Conservation (phyloP, 805 yeast genomes). For the Metschnikowia corniflorae region DNA sequence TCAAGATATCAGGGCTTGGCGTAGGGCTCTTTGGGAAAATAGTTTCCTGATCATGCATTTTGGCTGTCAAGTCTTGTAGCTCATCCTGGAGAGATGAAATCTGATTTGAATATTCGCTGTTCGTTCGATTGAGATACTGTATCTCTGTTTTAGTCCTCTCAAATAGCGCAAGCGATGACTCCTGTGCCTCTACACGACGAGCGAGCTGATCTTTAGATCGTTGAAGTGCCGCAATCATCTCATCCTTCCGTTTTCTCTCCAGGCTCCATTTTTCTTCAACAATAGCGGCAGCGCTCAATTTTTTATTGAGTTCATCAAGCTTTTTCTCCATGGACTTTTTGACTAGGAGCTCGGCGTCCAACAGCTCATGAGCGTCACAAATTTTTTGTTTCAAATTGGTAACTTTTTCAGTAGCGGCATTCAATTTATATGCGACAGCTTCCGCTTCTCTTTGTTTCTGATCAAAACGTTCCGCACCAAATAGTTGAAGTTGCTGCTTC, state of each 20-base stretch:
- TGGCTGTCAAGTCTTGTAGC: constrained; percentile 20
- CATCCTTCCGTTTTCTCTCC: constrained; percentile 2
- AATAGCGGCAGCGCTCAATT: background rate
- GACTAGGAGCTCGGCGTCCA: background rate
- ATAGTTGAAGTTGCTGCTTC: too few species aligned
- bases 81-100: constrained; percentile 24
- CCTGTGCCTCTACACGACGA: constrained; percentile 7
- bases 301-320: background rate
- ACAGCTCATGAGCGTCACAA: background rate
- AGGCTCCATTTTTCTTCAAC: constrained; percentile 1
- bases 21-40: constrained; percentile 23
- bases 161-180: constrained; percentile 6
- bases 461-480: too few species aligned
- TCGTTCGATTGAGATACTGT: constrained; percentile 20
- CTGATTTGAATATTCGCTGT: constrained; percentile 26
- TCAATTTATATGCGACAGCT: background rate
- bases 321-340: background rate
- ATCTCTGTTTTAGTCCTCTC: constrained; percentile 24
- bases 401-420: constrained; percentile 1
- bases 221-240: constrained; percentile 3
- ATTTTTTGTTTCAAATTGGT: constrained; percentile 4
- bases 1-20: constrained; percentile 30
- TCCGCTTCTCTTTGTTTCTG: constrained; percentile 2
- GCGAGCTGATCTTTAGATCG: constrained; percentile 6
- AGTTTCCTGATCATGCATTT: constrained; percentile 34